Evolutionary conservation across 495 filamentous ascomycete species (phyloP).

Genomic region (Aspergillus olivimuriae): DNA sequence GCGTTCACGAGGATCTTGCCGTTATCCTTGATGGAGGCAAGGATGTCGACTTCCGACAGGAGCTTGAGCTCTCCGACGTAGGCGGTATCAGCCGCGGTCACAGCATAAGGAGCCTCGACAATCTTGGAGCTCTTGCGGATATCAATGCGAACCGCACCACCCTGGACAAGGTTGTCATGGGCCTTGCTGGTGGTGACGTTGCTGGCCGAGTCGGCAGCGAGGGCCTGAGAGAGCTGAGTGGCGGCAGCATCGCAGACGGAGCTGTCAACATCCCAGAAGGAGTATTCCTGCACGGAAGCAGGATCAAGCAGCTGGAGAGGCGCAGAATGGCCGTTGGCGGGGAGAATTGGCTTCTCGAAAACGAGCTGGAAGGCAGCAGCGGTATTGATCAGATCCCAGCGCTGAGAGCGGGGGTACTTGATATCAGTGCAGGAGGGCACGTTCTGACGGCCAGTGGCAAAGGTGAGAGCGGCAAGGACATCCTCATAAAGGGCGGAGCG

Average conservation of each 20-base stretch:
- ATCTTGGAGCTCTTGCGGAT: conserved; percentile 75
- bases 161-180: conserved; percentile 82
- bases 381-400: conserved; percentile 75
- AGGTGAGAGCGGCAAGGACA: conserved; percentile 76
- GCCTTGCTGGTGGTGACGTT: conserved; percentile 71
- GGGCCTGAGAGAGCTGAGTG: conserved; percentile 58
- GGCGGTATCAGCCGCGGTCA: conserved; percentile 70
- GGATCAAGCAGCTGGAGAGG: conserved; percentile 43
- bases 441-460: conserved; percentile 57
- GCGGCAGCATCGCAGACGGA: conserved; percentile 61
- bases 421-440: conserved; percentile 64
- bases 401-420: conserved; percentile 78
- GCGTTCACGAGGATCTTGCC: conserved; percentile 70
- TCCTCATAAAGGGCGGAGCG: conserved; percentile 85
- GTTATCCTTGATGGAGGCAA: conserved; percentile 61
- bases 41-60: conserved; percentile 65
- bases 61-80: conserved; percentile 76
- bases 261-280: conserved; percentile 88
- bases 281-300: conserved; percentile 64
- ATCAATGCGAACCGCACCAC: conserved; percentile 78
- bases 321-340: conserved; percentile 23
- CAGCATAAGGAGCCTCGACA: conserved; percentile 74
- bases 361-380: conserved; percentile 60
- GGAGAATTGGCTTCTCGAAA: conserved; percentile 48
- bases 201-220: conserved; percentile 66